Base-by-base conservation (phyloP, 345 rosid genomes). In the Brassica nigra region DNA sequence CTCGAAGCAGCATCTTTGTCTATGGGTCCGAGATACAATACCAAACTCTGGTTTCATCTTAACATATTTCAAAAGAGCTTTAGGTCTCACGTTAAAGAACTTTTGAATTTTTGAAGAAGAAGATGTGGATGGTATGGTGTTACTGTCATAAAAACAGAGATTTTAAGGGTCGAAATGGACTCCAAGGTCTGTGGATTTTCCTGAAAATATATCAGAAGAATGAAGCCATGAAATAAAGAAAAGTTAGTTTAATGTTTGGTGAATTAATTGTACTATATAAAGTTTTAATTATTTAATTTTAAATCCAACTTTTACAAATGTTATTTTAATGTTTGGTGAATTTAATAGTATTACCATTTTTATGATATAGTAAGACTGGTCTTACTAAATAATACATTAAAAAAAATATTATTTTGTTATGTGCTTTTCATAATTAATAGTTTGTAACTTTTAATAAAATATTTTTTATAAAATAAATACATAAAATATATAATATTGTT, bases 1-100 rank as follows among this genome's bases (percentile, higher is more conserved):
- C 63, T 78, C 55, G 78, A 82, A 34, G 37, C 37, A 83, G 71
- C 91, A 90, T 88, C 71, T 34, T 83, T 71, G 80, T 47, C 74
- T 59, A 68, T 73, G 80, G 69, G 18, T 82, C 52, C 70, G 36
- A 75, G 73, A 78, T 55, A 61, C 72, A 82, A 66, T 30, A 44
- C 57, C 66, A n/a, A 62, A 71, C 73, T 66, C 78, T 42, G 39
- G 61, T 76, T 34, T 81, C 81, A 71, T 76, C 81, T 61, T 65
- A 74, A 33, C 77, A 74, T 58, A 30, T 47, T 47, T 61, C 42
- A 49, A 63, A 33, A 37, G 52, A 65, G 20, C 77, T 55, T 39
- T 78, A 23, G 27, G 27, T 23, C 27, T 23, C 27, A 23, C 27
- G 27, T 23, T 23, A 23, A 23, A 23, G 27, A 23, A 23, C 27